phyloP scores from a whole-genome alignment of 2,329 filamentous ascomycete genomes.

The Capronia coronata region DNA sequence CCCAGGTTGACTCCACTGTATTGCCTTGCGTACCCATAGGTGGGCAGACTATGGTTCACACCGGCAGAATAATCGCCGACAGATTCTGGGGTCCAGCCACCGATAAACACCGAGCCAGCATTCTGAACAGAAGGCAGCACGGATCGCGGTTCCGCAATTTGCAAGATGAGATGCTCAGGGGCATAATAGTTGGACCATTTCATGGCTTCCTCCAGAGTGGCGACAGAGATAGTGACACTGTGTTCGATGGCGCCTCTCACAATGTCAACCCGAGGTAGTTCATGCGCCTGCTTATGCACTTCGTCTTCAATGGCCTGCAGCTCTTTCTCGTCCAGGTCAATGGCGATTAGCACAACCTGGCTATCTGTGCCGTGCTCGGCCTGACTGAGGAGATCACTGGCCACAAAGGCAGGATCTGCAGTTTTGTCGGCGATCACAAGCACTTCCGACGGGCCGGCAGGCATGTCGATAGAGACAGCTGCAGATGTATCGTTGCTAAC shows the following conservation, averaged over 20 bases:
- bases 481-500: conserved; percentile 96
- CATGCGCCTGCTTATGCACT: conserved; percentile 77
- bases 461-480: conserved; percentile 95
- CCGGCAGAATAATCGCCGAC: conserved; percentile 97
- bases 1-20: conserved; percentile 95
- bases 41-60: conserved; percentile 94
- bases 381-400: conserved; percentile 88
- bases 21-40: conserved; percentile 96
- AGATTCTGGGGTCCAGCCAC: conserved; percentile 93
- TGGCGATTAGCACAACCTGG: conserved; percentile 84
- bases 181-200: conserved; percentile 86
- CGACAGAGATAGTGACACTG: conserved; percentile 77
- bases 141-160: conserved; percentile 68
- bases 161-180: conserved; percentile 91
- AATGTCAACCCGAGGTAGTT: conserved; percentile 84
- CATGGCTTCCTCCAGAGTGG: conserved; percentile 66
- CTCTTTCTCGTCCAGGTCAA: conserved; percentile 67
- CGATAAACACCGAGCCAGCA: conserved; percentile 92
- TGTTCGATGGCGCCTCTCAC: conserved; percentile 84
- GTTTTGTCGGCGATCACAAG: conserved; percentile 87
- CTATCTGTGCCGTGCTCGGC: conserved; percentile 96
- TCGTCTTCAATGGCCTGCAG: conserved; percentile 84
- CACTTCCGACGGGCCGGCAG: conserved; percentile 90
- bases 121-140: conserved; percentile 78
- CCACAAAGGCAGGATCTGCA: conserved; percentile 89